Base-by-base conservation (phyloP, 129 eudicot genomes). In the Flaveria robusta region DNA sequence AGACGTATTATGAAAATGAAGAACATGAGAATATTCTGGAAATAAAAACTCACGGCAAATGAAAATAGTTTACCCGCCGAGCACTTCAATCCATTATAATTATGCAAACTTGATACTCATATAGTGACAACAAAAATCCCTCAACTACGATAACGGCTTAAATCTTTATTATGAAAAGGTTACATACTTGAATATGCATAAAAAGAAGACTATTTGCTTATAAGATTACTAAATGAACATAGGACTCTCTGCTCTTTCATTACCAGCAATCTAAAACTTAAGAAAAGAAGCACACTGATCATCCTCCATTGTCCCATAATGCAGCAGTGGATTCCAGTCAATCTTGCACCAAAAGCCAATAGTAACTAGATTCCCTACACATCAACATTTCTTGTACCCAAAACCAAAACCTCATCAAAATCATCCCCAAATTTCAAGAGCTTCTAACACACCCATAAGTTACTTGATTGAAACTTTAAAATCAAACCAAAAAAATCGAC, bases 341-440 rank as follows among this genome's bases (percentile, higher is more conserved):
- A 71, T 16, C 18, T 23, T 59, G 56, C 24, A 22, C 59, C 45
- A 58, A 42, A 71, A 34, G 18, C 7, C 39, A 34, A 34, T 13
- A 5, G 9, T 37, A 71, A 54, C 58, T 54, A 39, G 31, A 26
- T 27, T 67, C 9, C 42, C 42, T 26, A 47, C 31, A 75, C 46
- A 67, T 8, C 74, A 68, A 26, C 70, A 60, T 60, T 74, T 41
- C 12, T 23, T 58, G 43, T 26, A 22, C 59, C 45, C 70, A 42
- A 71, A 34, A 1, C 5, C 1, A 13, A 1, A 74, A 74, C n/a
- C 34, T 27, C 5, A 49, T 11, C 0, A 13, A 1, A 74, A 74
- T n/a, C 37, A 63, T 16, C n/a, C 29, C 70, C n/a, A 46, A 64
- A 47, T 46, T 19, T 31, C 63, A 75, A 75, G 9, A 41, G 14